These are phyloP conservation scores for Saccharomycopsis fibuligera DNA, from an alignment of 805 yeast genomes.

Conservation along the genomic window DNA sequence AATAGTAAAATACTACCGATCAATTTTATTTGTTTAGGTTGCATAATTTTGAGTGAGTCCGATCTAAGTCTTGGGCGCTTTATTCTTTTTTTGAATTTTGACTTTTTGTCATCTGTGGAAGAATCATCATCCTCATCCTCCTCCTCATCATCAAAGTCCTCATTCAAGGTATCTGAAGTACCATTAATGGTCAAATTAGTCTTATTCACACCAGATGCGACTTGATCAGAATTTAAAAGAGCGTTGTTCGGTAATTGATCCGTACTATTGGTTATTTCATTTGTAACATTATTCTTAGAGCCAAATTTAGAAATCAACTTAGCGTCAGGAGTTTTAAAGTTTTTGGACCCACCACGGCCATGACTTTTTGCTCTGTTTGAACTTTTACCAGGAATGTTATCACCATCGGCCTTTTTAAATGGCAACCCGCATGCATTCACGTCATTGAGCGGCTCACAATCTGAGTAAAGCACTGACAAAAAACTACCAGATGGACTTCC, in stretches of 20 bases:
- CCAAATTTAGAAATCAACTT: slow-evolving; percentile 10
- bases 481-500: slow-evolving; percentile 41
- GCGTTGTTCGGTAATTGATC: neutral
- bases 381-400: neutral
- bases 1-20: too few relatives aligned
- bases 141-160: neutral
- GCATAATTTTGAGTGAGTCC: too few relatives aligned
- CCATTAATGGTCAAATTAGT: neutral
- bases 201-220: too few relatives aligned
- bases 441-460: slow-evolving; percentile 41
- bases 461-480: slow-evolving; percentile 38
- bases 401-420: slow-evolving; percentile 37
- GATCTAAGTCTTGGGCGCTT: too few relatives aligned
- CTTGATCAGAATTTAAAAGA: neutral
- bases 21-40: too few relatives aligned
- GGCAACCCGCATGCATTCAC: slow-evolving; percentile 47
- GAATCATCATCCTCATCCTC: neutral
- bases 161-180: too few relatives aligned
- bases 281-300: neutral
- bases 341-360: neutral
- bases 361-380: neutral
- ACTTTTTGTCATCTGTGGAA: too few relatives aligned
- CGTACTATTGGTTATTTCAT: neutral
- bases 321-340: slow-evolving; percentile 1
- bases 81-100: too few relatives aligned